phyloP scores from a whole-genome alignment of 108 stramenopile genomes.

The Nitzschia sp. region DNA sequence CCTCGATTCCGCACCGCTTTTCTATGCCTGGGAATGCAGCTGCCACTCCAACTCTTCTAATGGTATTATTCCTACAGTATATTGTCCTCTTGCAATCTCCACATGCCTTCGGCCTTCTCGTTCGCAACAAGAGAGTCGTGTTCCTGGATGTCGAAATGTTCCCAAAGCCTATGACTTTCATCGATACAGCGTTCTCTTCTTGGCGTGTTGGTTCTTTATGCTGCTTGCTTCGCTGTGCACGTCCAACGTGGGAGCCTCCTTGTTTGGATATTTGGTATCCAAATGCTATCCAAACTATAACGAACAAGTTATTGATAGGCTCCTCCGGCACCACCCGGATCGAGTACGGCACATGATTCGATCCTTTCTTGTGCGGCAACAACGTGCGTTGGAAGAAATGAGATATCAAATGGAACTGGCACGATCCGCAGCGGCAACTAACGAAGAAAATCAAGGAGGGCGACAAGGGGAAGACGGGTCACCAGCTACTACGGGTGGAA shows the following conservation, averaged over 20 bases:
- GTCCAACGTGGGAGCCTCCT: not conserved
- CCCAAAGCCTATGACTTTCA: not conserved
- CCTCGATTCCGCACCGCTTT: not conserved
- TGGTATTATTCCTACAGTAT: not conserved
- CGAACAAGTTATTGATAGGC: not conserved
- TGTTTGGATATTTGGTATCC: not conserved
- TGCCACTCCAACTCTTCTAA: not conserved
- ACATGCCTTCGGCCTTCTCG: conserved; percentile 8
- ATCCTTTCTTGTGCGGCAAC: conserved; percentile 4
- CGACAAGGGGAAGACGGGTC: not conserved
- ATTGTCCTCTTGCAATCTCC: conserved; percentile 12
- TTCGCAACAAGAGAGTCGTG: not conserved
- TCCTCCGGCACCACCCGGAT: conserved; percentile 22
- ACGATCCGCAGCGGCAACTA: too few species aligned
- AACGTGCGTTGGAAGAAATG: not conserved
- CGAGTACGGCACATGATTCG: conserved; percentile 11
- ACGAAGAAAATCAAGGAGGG: not conserved
- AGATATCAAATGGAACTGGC: too few species aligned
- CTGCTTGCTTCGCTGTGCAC: not conserved
- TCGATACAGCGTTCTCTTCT: not conserved
- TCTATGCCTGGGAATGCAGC: conserved; percentile 13
- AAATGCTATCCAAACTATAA: not conserved
- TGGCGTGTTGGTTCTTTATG: not conserved
- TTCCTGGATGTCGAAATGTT: conserved; percentile 13
- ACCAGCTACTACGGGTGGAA: not conserved